These are phyloP conservation scores for Maudiozyma bulderi DNA, from an alignment of 805 yeast species.

Conservation along the genomic window DNA sequence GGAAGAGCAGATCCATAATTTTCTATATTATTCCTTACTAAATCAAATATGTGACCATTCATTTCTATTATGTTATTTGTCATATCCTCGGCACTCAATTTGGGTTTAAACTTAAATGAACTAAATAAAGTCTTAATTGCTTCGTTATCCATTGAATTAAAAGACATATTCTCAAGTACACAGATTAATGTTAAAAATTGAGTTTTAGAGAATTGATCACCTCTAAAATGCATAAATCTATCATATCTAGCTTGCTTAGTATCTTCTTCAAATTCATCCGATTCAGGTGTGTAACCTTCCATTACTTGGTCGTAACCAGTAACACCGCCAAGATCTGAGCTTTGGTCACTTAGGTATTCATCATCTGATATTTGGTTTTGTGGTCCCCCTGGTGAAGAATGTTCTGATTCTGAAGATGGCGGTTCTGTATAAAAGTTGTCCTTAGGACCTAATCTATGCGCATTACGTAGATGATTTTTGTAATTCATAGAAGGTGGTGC, in stretches of 20 bases:
- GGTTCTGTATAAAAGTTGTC: too few relatives aligned
- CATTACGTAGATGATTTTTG: slow-evolving; percentile 5
- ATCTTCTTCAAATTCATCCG: neutral
- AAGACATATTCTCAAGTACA: slow-evolving; percentile 9
- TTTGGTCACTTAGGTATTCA: too few relatives aligned
- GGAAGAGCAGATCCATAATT: too few relatives aligned
- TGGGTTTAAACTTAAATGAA: neutral
- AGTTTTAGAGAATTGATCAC: neutral
- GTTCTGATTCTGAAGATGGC: too few relatives aligned
- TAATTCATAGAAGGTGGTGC: neutral
- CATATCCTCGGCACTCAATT: too few relatives aligned
- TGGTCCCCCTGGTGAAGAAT: too few relatives aligned
- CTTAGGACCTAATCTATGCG: slow-evolving; percentile 1
- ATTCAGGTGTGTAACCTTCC: neutral
- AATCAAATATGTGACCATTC: too few relatives aligned
- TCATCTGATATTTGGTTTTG: too few relatives aligned
- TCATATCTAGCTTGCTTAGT: neutral
- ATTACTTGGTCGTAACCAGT: too few relatives aligned
- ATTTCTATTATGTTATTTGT: too few relatives aligned
- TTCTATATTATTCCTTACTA: too few relatives aligned
- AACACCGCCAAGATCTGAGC: too few relatives aligned
- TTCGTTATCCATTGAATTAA: slow-evolving; percentile 3
- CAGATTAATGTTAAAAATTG: slow-evolving; percentile 6
- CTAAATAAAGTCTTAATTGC: slow-evolving; percentile 3
- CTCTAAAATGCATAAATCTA: neutral